Evolutionary conservation across 2,329 filamentous ascomycete species (phyloP).

Genomic region (Curvularia lunata): DNA sequence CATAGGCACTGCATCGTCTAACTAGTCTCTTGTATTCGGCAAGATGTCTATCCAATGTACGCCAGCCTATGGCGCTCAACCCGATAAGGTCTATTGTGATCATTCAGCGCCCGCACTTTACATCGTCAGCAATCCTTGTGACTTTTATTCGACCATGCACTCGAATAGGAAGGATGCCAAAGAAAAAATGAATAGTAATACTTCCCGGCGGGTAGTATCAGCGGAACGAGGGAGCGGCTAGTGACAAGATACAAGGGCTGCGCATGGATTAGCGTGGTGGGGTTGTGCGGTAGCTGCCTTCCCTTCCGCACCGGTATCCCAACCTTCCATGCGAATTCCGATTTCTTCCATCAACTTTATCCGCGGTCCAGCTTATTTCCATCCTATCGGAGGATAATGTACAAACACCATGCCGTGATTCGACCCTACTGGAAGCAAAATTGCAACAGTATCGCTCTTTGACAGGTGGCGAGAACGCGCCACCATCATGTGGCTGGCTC

Average conservation of each 20-base stretch:
- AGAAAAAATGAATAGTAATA: background rate
- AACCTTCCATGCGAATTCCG: background rate
- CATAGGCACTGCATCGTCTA: background rate
- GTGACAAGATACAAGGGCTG: background rate
- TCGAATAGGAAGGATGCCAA: background rate
- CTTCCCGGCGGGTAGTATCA: background rate
- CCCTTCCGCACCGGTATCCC: background rate
- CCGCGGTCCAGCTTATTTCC: background rate
- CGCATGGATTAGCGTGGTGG: background rate
- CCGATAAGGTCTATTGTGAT: background rate
- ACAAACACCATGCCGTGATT: background rate
- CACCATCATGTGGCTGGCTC: background rate
- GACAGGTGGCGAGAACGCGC: background rate
- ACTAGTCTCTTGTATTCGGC: background rate
- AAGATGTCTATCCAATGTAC: background rate
- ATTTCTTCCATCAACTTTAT: background rate
- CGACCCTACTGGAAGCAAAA: background rate
- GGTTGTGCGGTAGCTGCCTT: background rate
- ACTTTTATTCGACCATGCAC: background rate
- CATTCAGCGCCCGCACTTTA: background rate
- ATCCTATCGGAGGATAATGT: background rate
- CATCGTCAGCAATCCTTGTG: background rate
- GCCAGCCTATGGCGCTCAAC: background rate
- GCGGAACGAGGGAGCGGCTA: background rate
- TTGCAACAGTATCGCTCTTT: background rate